Conservation (phyloP, 345 rosid genomes). For the Sonneratia caseolaris region DNA sequence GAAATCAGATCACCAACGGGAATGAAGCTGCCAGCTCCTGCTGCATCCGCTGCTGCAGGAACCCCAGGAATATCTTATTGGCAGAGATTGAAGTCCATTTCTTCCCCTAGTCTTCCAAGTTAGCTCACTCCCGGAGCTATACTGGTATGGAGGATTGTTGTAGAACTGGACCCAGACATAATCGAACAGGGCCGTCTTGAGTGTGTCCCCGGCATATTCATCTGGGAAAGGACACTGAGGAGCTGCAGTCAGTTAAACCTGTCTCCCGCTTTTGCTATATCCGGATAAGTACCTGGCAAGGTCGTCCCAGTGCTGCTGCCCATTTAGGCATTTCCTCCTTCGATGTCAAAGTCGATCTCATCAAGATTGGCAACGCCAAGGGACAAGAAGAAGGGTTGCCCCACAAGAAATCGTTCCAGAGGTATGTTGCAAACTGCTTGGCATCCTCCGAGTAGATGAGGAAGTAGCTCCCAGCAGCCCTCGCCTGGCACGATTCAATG, state of each 20-base stretch:
- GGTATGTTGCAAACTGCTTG: neutral
- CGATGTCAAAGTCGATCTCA: constrained; percentile 6
- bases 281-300: constrained; percentile 5
- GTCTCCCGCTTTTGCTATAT: constrained; percentile 1
- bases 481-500: neutral
- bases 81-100: constrained; percentile 1
- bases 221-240: constrained; percentile 8
- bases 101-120: neutral
- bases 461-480: constrained; percentile 5
- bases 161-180: constrained; percentile 6
- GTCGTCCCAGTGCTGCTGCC: neutral
- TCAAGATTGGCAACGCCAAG: neutral
- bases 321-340: neutral
- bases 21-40: neutral
- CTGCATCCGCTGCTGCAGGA: constrained; percentile 9
- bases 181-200: constrained; percentile 4
- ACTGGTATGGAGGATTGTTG: constrained; percentile 8
- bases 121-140: neutral
- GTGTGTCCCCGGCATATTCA: neutral
- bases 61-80: constrained; percentile 2
- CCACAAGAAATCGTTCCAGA: constrained; percentile 5
- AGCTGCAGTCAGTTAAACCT: constrained; percentile 3
- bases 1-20: neutral
- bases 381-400: constrained; percentile 6
- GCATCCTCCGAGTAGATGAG: neutral